phyloP scores from a whole-genome alignment of 371 early-diverging fungal genomes.

The Rhizopus delemar region DNA sequence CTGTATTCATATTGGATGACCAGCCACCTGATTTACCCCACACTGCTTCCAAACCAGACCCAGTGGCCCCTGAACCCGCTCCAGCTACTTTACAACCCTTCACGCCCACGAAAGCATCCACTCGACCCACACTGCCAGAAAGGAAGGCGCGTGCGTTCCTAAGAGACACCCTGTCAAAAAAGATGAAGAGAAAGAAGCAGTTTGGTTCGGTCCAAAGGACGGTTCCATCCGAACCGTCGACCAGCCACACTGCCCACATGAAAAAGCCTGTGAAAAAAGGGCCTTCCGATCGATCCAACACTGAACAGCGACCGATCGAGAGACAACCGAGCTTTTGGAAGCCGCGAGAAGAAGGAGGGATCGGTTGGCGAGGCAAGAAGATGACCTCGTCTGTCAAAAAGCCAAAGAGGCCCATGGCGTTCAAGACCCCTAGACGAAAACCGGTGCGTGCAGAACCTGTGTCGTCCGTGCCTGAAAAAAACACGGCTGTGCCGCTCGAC shows the following conservation, averaged over 20 bases:
- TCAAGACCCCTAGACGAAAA: slow-evolving; percentile 19
- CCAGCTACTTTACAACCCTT: background rate
- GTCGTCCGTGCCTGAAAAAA: background rate
- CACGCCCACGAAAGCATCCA: too few relatives aligned
- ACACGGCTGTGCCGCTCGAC: background rate
- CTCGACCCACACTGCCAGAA: too few relatives aligned
- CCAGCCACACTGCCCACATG: background rate
- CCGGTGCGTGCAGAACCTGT: background rate
- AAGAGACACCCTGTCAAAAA: too few relatives aligned
- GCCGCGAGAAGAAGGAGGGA: slow-evolving; percentile 19
- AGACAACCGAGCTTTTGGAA: slow-evolving; percentile 21
- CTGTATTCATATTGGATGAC: background rate
- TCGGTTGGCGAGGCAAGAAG: slow-evolving; percentile 25
- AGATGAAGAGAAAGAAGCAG: too few relatives aligned
- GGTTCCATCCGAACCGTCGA: too few relatives aligned
- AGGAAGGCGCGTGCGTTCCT: too few relatives aligned
- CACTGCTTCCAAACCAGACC: background rate
- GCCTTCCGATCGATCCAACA: background rate
- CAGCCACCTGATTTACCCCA: background rate
- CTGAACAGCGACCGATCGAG: background rate
- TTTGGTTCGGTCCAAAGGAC: too few relatives aligned
- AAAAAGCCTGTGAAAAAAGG: slow-evolving; percentile 1
- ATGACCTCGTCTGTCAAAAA: slow-evolving; percentile 9
- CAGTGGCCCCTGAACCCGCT: background rate
- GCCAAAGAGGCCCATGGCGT: slow-evolving; percentile 24